Evolutionary conservation across 83 land plant genomes (phyloP).

Genomic region (Isoetes engelmannii): DNA sequence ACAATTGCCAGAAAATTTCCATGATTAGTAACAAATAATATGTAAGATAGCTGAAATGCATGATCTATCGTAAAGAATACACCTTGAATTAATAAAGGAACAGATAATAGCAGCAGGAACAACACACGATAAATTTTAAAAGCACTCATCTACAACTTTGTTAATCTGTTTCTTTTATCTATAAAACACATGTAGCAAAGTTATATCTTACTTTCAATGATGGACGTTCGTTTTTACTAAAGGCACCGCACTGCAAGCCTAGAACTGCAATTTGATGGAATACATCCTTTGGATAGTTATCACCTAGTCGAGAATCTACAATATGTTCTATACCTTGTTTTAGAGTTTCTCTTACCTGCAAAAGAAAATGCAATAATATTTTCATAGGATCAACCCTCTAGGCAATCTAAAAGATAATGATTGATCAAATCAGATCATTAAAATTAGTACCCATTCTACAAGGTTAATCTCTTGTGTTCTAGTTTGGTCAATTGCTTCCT

Average conservation of each 20-base stretch:
- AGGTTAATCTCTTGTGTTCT: neutral
- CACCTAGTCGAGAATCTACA: constrained; percentile 8
- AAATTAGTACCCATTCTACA: constrained; percentile 4
- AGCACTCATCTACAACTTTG: too few species aligned
- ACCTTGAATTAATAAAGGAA: too few species aligned
- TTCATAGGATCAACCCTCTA: neutral
- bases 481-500: constrained; percentile 3
- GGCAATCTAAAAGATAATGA: too few species aligned
- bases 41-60: too few species aligned
- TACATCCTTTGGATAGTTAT: neutral
- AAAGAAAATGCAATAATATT: neutral
- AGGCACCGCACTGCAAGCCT: neutral
- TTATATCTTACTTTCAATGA: constrained; percentile 7
- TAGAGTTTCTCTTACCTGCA: neutral
- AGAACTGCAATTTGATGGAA: constrained; percentile 3
- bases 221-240: constrained; percentile 1
- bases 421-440: neutral
- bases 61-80: too few species aligned
- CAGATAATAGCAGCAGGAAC: too few species aligned
- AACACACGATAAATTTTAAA: too few species aligned
- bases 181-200: too few species aligned
- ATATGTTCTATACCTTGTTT: neutral
- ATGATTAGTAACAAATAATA: too few species aligned
- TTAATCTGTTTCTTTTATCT: too few species aligned
- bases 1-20: too few species aligned